Percentiles rank a stretch among this genome's conserved stretches.
Conservation (phyloP, 2,329 filamentous ascomycete species). For the Fusarium kyushuense region DNA sequence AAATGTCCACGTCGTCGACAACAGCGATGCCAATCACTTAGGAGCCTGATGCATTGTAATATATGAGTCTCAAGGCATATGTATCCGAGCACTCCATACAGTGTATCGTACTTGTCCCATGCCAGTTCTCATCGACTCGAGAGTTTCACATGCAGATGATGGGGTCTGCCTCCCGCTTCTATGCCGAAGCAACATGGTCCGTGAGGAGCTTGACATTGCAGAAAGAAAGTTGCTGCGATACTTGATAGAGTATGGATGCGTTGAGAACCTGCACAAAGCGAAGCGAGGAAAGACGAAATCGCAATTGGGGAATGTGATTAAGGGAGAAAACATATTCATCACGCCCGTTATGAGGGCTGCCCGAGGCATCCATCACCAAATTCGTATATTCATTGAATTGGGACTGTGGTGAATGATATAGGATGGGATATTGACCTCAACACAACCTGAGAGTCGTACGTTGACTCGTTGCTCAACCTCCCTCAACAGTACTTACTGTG, state of each 20-base stretch:
- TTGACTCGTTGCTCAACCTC: constrained; percentile 26
- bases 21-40: constrained; percentile 30
- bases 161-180: constrained; percentile 26
- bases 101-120: constrained; percentile 4
- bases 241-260: constrained; percentile 22
- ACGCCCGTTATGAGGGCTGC: constrained; percentile 26
- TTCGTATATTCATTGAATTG: constrained; percentile 20
- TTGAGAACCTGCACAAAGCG: constrained; percentile 4
- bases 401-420: constrained; percentile 25
- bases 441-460: not conserved
- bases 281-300: constrained; percentile 9
- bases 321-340: constrained; percentile 24
- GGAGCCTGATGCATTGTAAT: constrained; percentile 24
- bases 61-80: constrained; percentile 12
- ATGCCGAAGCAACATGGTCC: constrained; percentile 36
- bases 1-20: constrained; percentile 31
- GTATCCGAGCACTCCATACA: constrained; percentile 29
- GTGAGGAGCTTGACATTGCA: constrained; percentile 37
- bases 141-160: constrained; percentile 35
- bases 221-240: constrained; percentile 8
- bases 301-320: constrained; percentile 24
- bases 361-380: constrained; percentile 31
- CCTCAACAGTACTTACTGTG: constrained; percentile 13
- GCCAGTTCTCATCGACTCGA: constrained; percentile 4
- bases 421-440: constrained; percentile 2